Base-by-base conservation (phyloP, 352 stramenopile genomes). In the Nothophytophthora sp. region DNA sequence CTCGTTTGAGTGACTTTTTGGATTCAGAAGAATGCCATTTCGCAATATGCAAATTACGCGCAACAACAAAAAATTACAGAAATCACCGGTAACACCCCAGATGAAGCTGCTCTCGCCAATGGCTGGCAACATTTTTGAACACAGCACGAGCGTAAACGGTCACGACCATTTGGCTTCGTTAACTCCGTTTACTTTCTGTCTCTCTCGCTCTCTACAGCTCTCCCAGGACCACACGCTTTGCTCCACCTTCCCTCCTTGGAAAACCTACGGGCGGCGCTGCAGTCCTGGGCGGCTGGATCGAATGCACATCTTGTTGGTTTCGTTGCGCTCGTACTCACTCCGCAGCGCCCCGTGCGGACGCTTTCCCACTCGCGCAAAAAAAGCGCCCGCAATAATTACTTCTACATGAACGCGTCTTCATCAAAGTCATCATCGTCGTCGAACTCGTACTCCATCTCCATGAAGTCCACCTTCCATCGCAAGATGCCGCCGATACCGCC, bases 381-480 rank as follows among this genome's bases (percentile, higher is more conserved):
- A 57, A 69, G 61, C 62, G 56, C 63, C 62, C 58, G 63, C 69
- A 76, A 83, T 83, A 83, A 76, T 83, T 84, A 86, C 65, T 75
- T 75, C 80, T 88, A 92, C 76, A 92, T 89, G 74, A 89, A 92
- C 60, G 68, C 63, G 20, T 91, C 81, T 54, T 91, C 81, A 60
- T 91, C 81, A 76, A 95, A 95, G 65, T 90, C 78, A 50, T 83
- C 76, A 52, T 97, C 86, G 71, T 92, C 81, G 65, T 97, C 90
- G 56, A 84, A 85, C 44, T 97, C 87, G 68, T 98, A 97, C 47
- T 98, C 96, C 70, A 99, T 81, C 70, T 99, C 93, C 54, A 97
- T 89, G 77, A 99, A 99, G 83, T 99, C 96, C 15, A 99, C 96
- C 73, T 99, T 98, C 97, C 97, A 99, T 60, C 98, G 87, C 16